Evolutionary conservation across 2,329 filamentous ascomycete species (phyloP), one percentile per base, ranked within the genome.

Genomic region (Tolypocladium sp.): DNA sequence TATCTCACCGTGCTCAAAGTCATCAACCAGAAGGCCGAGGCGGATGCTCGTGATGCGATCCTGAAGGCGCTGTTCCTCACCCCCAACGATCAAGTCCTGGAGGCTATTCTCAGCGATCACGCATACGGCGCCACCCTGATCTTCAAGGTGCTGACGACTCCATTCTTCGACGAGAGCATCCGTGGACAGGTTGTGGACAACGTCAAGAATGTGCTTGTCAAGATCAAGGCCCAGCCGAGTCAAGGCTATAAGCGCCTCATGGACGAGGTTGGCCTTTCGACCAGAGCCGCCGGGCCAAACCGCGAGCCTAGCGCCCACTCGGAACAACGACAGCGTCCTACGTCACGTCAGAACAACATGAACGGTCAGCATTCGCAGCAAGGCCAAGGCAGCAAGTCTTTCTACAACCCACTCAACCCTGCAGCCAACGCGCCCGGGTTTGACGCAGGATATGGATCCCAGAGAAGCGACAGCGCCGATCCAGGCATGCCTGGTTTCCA

Each of bases 231-330:
- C 7, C 91, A 96, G 68, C 91, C 94, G 20, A 89, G 88, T 62
- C 94, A 97, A 76, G 94, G 94, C 57, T 99, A 99, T 79, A 99
- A 97, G 81, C 89, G 94, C 57, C 78, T 99, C 61, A 99, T 99
- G 94, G 94, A 99, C 68, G 94, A 99, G 72, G 94, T 99, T 66
- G 92, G 93, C 61, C 77, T 99, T 42, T 95, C 93, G 7, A 88
- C 85, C 35, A 77, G 86, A 51, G 83, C 74, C 41, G 72, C 76
- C 13, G 75, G 75, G 27, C 71, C 74, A 42, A 73, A 69, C 57
- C 76, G 79, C 49, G 79, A 77, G 58, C 73, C 76, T 60, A 74
- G 73, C 63, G 74, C 76, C 59, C 72, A 74, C 25, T 69, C 73
- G 42, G 78, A 78, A 59, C 79, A 83, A 57, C 77, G 82, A 44